A percentile compares a stretch with the other conserved stretches of the same genome.
Conservation (phyloP, 208 protist genomes). For the Angomonas deanei region DNA sequence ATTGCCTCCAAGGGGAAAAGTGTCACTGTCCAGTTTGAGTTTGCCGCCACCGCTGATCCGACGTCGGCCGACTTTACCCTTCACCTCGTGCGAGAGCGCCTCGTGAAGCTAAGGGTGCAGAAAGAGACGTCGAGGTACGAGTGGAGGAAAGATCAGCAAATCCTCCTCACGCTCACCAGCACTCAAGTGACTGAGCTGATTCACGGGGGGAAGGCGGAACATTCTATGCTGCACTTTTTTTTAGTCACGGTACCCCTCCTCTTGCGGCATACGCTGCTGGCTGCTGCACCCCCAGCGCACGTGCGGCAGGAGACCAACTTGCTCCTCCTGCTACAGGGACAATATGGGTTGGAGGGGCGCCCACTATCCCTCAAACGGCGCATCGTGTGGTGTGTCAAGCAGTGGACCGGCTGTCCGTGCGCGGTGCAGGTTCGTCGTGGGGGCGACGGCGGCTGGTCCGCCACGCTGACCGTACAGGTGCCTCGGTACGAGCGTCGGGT, state of each 20-base stretch:
- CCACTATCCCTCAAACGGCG: background rate
- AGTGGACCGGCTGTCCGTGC: background rate
- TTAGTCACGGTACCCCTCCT: background rate
- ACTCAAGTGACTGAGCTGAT: background rate
- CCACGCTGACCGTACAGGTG: too few species aligned
- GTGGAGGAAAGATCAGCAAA: background rate
- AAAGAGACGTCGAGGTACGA: background rate
- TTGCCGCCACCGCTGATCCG: background rate
- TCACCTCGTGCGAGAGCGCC: background rate
- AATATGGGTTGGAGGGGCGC: background rate
- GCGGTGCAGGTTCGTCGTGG: background rate
- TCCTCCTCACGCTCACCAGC: background rate
- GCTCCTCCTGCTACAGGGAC: background rate
- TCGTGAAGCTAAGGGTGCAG: background rate
- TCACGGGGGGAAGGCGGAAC: too few species aligned
- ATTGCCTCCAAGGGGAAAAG: slow-evolving; percentile 20
- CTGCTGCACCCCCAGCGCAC: background rate
- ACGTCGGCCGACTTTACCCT: background rate
- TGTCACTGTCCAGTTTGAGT: slow-evolving; percentile 14
- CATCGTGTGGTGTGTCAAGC: background rate
- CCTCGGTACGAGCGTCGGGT: background rate
- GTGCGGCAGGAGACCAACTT: background rate
- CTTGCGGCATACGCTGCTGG: background rate
- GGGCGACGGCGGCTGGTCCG: background rate
- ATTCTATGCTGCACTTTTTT: background rate